Evolutionary conservation across 2,329 filamentous ascomycete species (phyloP).

Genomic region (Paramyrothecium sp.): DNA sequence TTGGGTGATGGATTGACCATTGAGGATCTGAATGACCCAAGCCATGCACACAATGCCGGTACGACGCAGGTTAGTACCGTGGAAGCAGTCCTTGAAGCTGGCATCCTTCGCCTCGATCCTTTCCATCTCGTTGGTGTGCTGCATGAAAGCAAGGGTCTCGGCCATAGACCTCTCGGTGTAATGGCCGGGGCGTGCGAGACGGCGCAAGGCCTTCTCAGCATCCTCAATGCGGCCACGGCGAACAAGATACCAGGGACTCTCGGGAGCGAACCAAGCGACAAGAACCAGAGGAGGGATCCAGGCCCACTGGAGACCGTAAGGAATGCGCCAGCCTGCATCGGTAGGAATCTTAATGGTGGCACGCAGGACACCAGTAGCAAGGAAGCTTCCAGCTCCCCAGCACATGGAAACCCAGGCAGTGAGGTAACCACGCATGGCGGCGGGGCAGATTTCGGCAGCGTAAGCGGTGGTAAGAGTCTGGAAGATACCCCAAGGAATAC

Average conservation of each 20-base stretch:
- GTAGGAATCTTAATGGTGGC: constrained; percentile 14
- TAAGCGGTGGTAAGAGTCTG: constrained; percentile 41
- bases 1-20: constrained; percentile 47
- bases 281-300: constrained; percentile 36
- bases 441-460: constrained; percentile 35
- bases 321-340: constrained; percentile 23
- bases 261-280: constrained; percentile 35
- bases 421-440: constrained; percentile 34
- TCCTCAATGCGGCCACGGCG: constrained; percentile 25
- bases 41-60: constrained; percentile 29
- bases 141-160: constrained; percentile 38
- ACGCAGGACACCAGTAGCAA: constrained; percentile 34
- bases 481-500: constrained; percentile 21
- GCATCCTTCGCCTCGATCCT: constrained; percentile 26
- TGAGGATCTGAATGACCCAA: constrained; percentile 28
- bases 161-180: constrained; percentile 36
- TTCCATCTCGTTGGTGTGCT: constrained; percentile 39
- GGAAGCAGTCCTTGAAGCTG: constrained; percentile 38
- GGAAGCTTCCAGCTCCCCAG: constrained; percentile 38
- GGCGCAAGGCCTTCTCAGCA: constrained; percentile 25
- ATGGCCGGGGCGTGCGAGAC: constrained; percentile 26
- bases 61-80: constrained; percentile 35
- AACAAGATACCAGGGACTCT: constrained; percentile 41
- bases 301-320: constrained; percentile 43
- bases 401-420: constrained; percentile 41